A percentile compares a stretch with the other conserved stretches of the same genome.
phyloP scores from a whole-genome alignment of 2,329 filamentous ascomycete genomes.

The Grosmannia clavigera region DNA sequence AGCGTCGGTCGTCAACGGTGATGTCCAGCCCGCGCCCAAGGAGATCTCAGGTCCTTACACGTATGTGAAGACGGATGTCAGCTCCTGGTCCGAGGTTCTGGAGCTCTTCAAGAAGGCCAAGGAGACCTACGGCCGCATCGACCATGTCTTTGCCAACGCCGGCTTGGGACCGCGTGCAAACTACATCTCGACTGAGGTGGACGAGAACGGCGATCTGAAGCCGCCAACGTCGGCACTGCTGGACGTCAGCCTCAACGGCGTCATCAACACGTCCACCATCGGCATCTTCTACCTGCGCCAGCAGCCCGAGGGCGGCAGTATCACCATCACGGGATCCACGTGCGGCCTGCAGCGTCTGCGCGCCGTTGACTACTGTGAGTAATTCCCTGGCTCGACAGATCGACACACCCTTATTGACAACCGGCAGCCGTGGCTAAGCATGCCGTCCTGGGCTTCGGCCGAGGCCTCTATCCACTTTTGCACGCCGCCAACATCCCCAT shows the following conservation, averaged over 20 bases:
- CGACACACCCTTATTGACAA: no score
- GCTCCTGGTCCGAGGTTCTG: not conserved
- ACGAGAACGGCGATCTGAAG: conserved; percentile 1
- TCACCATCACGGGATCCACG: conserved; percentile 1
- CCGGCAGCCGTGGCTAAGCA: not conserved
- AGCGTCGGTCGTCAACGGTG: not conserved
- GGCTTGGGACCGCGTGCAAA: not conserved
- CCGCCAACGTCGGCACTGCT: not conserved
- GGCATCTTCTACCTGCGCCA: conserved; percentile 1
- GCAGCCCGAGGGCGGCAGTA: not conserved
- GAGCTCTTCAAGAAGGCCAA: not conserved
- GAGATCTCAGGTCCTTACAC: not conserved
- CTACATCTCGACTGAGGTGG: not conserved
- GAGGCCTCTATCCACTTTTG: not conserved
- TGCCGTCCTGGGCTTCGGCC: not conserved
- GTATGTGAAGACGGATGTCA: not conserved
- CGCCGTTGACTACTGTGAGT: not conserved
- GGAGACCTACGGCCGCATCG: not conserved
- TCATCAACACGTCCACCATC: conserved; percentile 2
- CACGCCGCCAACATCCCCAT: not conserved
- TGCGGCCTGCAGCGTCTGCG: conserved; percentile 2
- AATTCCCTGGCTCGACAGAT: no score
- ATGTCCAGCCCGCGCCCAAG: not conserved
- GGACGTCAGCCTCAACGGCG: conserved; percentile 3
- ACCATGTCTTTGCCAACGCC: conserved; percentile 2